These are phyloP conservation scores for Mycothermus thermophilus DNA, from an alignment of 495 filamentous ascomycete genomes.

Conservation along the genomic window DNA sequence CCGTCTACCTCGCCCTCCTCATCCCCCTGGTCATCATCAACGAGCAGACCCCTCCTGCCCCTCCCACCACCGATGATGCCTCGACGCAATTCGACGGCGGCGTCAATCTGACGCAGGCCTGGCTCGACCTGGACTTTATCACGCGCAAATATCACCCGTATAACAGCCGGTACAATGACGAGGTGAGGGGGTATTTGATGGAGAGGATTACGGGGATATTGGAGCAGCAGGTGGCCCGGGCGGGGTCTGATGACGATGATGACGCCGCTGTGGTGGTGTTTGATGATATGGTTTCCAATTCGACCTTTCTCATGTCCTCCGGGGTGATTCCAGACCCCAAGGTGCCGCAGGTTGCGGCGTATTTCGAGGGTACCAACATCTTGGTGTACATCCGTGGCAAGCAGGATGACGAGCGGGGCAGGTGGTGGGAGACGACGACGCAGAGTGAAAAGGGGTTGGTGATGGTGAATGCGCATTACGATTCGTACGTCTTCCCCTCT, in stretches of 20 bases:
- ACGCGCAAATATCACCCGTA: constrained; percentile 74
- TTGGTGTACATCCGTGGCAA: constrained; percentile 79
- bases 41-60: constrained; percentile 57
- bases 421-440: constrained; percentile 45
- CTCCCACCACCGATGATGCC: constrained; percentile 34
- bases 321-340: constrained; percentile 11
- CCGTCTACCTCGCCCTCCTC: constrained; percentile 56
- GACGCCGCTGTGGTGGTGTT: constrained; percentile 46
- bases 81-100: too few species aligned
- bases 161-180: constrained; percentile 72
- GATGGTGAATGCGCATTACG: constrained; percentile 90
- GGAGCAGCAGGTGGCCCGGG: constrained; percentile 36
- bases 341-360: constrained; percentile 34
- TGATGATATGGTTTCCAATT: constrained; percentile 68
- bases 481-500: constrained; percentile 36
- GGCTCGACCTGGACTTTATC: constrained; percentile 65
- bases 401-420: constrained; percentile 49
- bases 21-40: constrained; percentile 61
- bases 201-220: constrained; percentile 54
- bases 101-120: constrained; percentile 72
- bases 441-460: constrained; percentile 57
- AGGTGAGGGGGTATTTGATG: constrained; percentile 65
- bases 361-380: constrained; percentile 89
- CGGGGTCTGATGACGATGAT: constrained; percentile 9
- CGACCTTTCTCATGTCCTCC: constrained; percentile 34